Evolutionary conservation across 2,329 filamentous ascomycete species (phyloP).

Genomic region (Colletotrichum tropicale): DNA sequence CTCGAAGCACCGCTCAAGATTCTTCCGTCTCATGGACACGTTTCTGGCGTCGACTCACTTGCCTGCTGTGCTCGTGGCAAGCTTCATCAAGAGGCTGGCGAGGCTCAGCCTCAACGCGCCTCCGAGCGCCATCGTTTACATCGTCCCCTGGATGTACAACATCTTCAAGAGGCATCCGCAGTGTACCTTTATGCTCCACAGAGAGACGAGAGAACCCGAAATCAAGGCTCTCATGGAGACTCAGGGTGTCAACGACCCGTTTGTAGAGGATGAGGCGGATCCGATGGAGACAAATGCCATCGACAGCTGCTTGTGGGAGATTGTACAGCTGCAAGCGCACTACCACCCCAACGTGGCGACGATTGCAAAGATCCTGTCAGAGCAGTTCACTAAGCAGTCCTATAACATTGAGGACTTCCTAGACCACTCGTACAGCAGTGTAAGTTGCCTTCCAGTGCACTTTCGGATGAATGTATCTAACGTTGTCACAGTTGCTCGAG

Average conservation of each 20-base stretch:
- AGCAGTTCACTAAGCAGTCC: slow-evolving; percentile 95
- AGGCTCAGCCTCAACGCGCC: slow-evolving; percentile 86
- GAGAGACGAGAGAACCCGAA: slow-evolving; percentile 65
- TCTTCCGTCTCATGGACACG: slow-evolving; percentile 89
- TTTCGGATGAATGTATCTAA: slow-evolving; percentile 53
- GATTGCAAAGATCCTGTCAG: slow-evolving; percentile 88
- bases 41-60: slow-evolving; percentile 93
- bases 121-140: slow-evolving; percentile 84
- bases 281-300: slow-evolving; percentile 87
- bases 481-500: slow-evolving; percentile 70
- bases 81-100: slow-evolving; percentile 93
- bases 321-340: slow-evolving; percentile 88
- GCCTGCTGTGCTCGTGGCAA: slow-evolving; percentile 87
- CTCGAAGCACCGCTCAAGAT: slow-evolving; percentile 90
- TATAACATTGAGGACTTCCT: slow-evolving; percentile 98
- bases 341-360: slow-evolving; percentile 98
- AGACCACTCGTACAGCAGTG: slow-evolving; percentile 87
- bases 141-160: slow-evolving; percentile 96
- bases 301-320: slow-evolving; percentile 93
- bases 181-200: slow-evolving; percentile 96
- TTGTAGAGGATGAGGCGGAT: slow-evolving; percentile 75
- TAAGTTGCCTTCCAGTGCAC: slow-evolving; percentile 51
- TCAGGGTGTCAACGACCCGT: slow-evolving; percentile 72
- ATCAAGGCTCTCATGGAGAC: slow-evolving; percentile 64
- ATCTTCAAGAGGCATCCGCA: slow-evolving; percentile 86